Conservation (phyloP, 345 rosid genomes). For the Punica granatum region DNA sequence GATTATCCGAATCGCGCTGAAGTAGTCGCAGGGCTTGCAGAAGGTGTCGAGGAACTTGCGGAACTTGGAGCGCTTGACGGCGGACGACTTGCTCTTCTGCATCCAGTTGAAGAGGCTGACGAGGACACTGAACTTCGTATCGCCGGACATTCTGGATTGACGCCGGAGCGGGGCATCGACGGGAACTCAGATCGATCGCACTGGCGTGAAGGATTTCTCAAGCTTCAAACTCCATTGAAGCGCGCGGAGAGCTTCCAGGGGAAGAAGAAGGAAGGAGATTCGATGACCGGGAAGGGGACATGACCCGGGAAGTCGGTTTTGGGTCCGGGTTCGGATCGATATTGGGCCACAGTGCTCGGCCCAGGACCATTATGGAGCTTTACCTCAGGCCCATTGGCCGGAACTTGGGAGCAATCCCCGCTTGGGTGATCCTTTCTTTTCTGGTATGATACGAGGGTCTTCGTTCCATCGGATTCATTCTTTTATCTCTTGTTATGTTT, state of each 20-base stretch:
- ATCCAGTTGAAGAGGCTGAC: slow-evolving; percentile 88
- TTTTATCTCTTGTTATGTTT: no score
- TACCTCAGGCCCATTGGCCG: no score
- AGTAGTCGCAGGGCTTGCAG: slow-evolving; percentile 67
- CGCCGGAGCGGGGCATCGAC: no score
- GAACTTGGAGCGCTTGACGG: slow-evolving; percentile 79
- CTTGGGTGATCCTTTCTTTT: no score
- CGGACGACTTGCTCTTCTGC: slow-evolving; percentile 56
- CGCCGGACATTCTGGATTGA: slow-evolving; percentile 14
- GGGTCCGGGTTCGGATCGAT: not conserved
- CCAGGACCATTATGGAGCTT: not conserved
- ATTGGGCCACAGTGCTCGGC: not conserved
- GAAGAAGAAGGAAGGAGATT: not conserved
- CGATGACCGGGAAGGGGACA: no score
- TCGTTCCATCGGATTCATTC: no score
- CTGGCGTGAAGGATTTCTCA: not conserved
- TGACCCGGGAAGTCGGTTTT: not conserved
- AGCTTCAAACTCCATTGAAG: not conserved
- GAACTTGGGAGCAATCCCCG: no score
- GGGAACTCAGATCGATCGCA: no score
- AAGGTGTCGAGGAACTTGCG: slow-evolving; percentile 81
- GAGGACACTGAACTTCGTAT: slow-evolving; percentile 55
- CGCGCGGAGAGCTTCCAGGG: not conserved
- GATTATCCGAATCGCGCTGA: slow-evolving; percentile 64
- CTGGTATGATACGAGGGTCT: no score